These are phyloP conservation scores for Aspergillus brunneoviolaceus DNA, from an alignment of 2,329 filamentous ascomycete genomes.

Conservation along the genomic window DNA sequence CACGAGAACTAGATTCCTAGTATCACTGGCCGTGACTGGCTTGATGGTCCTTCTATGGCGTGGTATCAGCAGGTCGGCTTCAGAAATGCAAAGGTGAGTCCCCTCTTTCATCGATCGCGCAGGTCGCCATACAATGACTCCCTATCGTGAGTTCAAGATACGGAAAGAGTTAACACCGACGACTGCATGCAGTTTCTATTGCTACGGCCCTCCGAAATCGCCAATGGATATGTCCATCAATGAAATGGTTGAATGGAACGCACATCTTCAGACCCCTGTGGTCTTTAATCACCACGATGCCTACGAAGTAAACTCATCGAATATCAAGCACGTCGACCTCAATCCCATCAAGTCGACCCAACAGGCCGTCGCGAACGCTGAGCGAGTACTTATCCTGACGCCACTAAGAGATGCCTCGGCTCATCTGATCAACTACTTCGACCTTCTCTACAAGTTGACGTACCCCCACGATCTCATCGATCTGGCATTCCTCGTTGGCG, in stretches of 20 bases:
- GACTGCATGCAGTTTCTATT: conserved; percentile 73
- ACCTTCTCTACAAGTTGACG: conserved; percentile 81
- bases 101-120: not conserved
- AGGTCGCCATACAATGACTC: conserved; percentile 3
- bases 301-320: conserved; percentile 75
- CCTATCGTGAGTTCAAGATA: not conserved
- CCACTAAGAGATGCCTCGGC: conserved; percentile 85
- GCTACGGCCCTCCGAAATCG: conserved; percentile 92
- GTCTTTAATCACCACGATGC: conserved; percentile 94
- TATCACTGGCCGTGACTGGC: conserved; percentile 68
- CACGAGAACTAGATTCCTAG: conserved; percentile 74
- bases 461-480: conserved; percentile 97
- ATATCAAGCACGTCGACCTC: conserved; percentile 77
- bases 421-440: conserved; percentile 86
- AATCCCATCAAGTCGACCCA: conserved; percentile 80
- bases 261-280: conserved; percentile 86
- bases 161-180: conserved; percentile 16
- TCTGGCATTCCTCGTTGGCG: conserved; percentile 88
- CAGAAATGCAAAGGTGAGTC: conserved; percentile 84
- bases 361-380: conserved; percentile 75
- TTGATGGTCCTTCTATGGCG: conserved; percentile 83
- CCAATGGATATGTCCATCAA: conserved; percentile 93
- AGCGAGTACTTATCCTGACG: conserved; percentile 87
- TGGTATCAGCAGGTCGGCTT: conserved; percentile 74
- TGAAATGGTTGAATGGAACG: conserved; percentile 85